phyloP scores from a whole-genome alignment of 805 yeast genomes.

The Zygosaccharomyces rouxii region DNA sequence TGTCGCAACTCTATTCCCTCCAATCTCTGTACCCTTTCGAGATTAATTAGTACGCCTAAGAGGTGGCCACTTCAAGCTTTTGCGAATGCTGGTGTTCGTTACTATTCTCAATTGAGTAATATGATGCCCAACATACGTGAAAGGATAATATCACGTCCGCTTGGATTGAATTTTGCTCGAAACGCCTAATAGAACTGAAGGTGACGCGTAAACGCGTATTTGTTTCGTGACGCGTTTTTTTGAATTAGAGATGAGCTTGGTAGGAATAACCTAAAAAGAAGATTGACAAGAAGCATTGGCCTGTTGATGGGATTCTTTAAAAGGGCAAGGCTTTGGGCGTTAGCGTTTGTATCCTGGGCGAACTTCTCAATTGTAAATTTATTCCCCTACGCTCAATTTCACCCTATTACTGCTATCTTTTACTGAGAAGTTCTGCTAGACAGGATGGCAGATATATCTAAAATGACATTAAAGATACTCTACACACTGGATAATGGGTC shows the following conservation, averaged over 20 bases:
- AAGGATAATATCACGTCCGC: background rate
- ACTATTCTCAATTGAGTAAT: background rate
- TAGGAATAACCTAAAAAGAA: background rate
- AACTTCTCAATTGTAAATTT: background rate
- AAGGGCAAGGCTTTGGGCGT: background rate
- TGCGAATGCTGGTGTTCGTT: conserved; percentile 34
- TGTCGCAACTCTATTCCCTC: no score
- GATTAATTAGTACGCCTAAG: background rate
- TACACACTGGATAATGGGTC: conserved; percentile 31
- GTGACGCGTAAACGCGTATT: conserved; percentile 7
- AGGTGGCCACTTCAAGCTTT: conserved; percentile 15
- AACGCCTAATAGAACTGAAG: background rate
- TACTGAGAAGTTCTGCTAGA: background rate
- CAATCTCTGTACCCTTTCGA: no score
- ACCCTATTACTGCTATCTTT: background rate
- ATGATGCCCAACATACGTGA: background rate
- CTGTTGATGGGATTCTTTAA: background rate
- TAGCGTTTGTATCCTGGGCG: background rate
- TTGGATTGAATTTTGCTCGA: background rate
- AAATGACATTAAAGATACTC: conserved; percentile 35
- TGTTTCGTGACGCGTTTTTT: conserved; percentile 1
- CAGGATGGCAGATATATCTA: conserved; percentile 21
- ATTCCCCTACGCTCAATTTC: background rate
- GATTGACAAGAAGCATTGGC: background rate
- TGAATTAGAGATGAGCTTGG: conserved; percentile 2